phyloP scores from a whole-genome alignment of 352 stramenopile species.

The Phytophthora syringae region DNA sequence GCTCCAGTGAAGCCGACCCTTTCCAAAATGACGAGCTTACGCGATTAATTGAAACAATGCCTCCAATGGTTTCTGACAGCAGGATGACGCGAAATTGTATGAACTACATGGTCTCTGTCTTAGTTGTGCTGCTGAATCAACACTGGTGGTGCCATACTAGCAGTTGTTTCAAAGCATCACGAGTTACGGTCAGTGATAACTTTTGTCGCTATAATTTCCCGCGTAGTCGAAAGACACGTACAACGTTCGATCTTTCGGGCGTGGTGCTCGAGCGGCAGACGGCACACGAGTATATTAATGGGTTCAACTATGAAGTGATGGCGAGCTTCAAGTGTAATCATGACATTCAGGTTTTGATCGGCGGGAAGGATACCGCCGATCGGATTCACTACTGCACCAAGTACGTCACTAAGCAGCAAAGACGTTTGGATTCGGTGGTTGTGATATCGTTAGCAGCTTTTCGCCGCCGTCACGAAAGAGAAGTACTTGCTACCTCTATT shows the following conservation, averaged over 20 bases:
- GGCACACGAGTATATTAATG: no score
- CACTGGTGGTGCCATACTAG: slow-evolving; percentile 15
- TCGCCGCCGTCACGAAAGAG: not conserved
- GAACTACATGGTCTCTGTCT: slow-evolving; percentile 4
- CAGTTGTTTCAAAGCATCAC: slow-evolving; percentile 5
- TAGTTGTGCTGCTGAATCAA: slow-evolving; percentile 2
- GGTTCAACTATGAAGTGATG: no score
- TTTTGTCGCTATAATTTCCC: slow-evolving; percentile 4
- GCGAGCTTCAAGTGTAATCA: no score
- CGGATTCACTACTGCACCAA: slow-evolving; percentile 1
- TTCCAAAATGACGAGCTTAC: no score
- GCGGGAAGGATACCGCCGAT: no score
- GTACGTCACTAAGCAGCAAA: not conserved
- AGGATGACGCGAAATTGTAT: no score
- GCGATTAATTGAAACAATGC: no score
- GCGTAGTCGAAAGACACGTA: not conserved
- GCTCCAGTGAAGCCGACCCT: no score
- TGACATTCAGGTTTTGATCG: no score
- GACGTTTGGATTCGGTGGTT: not conserved
- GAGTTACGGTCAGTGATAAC: slow-evolving; percentile 1
- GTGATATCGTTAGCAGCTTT: not conserved
- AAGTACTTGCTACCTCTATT: not conserved
- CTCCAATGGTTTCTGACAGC: no score
- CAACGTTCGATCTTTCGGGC: no score
- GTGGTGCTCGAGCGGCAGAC: no score